Conservation (phyloP, 148 eudicot genomes). For the Rhododendron ovatum region DNA sequence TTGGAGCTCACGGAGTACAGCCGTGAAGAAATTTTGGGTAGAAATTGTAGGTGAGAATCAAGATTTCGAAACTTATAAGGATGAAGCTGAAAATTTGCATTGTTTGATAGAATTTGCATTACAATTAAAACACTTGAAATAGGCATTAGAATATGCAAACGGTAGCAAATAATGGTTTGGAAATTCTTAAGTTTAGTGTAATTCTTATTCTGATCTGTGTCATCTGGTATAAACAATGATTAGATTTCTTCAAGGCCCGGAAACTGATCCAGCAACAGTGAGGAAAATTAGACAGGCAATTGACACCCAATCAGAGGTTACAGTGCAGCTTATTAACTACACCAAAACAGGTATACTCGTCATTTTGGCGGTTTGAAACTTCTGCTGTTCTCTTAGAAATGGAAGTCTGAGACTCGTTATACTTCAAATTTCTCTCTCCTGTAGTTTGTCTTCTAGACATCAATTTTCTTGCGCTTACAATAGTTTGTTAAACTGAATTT, state of each 20-base stretch:
- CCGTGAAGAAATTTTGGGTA: slow-evolving; percentile 94
- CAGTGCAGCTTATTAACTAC: slow-evolving; percentile 97
- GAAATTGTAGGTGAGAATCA: slow-evolving; percentile 79
- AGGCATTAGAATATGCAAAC: background rate
- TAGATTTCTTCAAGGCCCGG: slow-evolving; percentile 98
- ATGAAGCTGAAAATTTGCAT: background rate
- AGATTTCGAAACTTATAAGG: background rate
- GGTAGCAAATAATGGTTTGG: background rate
- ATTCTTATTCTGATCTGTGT: background rate
- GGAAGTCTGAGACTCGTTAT: background rate
- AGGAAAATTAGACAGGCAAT: slow-evolving; percentile 86
- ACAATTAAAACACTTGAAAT: background rate
- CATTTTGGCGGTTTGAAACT: slow-evolving; percentile 5
- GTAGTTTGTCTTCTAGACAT: background rate
- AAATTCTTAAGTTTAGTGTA: background rate
- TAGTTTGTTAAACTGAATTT: background rate
- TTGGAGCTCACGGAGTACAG: slow-evolving; percentile 96
- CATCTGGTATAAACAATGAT: background rate
- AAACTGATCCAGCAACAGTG: slow-evolving; percentile 92
- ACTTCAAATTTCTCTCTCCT: background rate
- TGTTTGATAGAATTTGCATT: background rate
- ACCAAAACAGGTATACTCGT: slow-evolving; percentile 72
- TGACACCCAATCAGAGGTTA: slow-evolving; percentile 73
- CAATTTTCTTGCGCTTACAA: background rate
- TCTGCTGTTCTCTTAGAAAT: background rate